A percentile compares a stretch with the other conserved stretches of the same genome.
phyloP scores from a whole-genome alignment of 257 asterid species.

The Solanum sejunctum region DNA sequence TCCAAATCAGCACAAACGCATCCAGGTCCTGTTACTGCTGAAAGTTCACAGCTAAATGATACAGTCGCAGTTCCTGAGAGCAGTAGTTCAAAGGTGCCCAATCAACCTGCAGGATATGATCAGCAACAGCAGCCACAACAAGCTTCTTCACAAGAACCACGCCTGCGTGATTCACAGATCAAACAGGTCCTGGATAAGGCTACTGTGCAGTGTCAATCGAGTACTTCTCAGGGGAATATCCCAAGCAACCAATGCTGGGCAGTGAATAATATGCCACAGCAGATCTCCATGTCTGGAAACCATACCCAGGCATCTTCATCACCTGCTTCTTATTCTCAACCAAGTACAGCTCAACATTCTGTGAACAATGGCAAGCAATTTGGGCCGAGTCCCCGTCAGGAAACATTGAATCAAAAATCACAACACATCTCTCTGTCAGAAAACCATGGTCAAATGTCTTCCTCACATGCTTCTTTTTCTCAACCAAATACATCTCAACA shows the following conservation, averaged over 20 bases:
- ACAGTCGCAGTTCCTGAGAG: slow-evolving; percentile 13
- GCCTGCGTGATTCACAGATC: slow-evolving; percentile 3
- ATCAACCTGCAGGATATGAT: slow-evolving; percentile 6
- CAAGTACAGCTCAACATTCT: slow-evolving; percentile 9
- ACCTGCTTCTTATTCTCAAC: slow-evolving; percentile 23
- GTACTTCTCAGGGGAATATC: slow-evolving; percentile 11
- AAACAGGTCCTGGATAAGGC: neutral
- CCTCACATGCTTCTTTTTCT: slow-evolving; percentile 7
- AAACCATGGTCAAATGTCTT: slow-evolving; percentile 7
- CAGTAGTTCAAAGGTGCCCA: slow-evolving; percentile 7
- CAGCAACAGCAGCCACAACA: slow-evolving; percentile 5
- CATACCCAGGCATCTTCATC: slow-evolving; percentile 13
- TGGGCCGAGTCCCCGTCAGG: neutral
- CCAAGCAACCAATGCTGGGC: slow-evolving; percentile 8
- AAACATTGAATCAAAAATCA: neutral
- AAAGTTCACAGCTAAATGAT: slow-evolving; percentile 10
- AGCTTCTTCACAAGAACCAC: neutral
- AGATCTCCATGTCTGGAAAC: slow-evolving; percentile 2
- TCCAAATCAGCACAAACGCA: slow-evolving; percentile 1
- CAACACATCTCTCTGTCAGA: neutral
- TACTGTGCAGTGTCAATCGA: slow-evolving; percentile 4
- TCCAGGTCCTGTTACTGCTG: slow-evolving; percentile 13
- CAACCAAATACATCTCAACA: slow-evolving; percentile 6
- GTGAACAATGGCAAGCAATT: slow-evolving; percentile 15
- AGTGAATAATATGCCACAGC: slow-evolving; percentile 6